phyloP scores from a whole-genome alignment of 768 basidiomycete species.

The Termitomyces heimii region DNA sequence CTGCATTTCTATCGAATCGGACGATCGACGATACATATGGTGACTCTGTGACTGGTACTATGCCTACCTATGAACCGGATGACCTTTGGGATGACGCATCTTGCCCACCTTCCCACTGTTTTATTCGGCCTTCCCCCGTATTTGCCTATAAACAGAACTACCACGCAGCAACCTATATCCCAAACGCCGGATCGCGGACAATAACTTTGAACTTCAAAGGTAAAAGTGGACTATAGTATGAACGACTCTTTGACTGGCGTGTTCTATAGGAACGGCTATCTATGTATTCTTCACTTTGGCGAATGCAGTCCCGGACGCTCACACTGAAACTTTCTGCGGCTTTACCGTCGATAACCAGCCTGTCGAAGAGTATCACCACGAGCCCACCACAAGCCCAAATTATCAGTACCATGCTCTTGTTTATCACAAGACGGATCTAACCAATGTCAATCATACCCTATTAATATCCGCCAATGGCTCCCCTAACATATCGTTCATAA shows the following conservation, averaged over 20 bases:
- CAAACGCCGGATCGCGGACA: neutral
- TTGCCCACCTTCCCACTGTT: slow-evolving; percentile 4
- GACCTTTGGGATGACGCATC: slow-evolving; percentile 13
- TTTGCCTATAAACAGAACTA: slow-evolving; percentile 10
- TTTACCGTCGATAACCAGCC: slow-evolving; percentile 27
- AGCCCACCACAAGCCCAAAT: slow-evolving; percentile 16
- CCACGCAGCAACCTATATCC: slow-evolving; percentile 17
- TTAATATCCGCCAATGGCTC: slow-evolving; percentile 25
- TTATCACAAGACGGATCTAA: slow-evolving; percentile 20
- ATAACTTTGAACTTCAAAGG: slow-evolving; percentile 12
- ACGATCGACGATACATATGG: slow-evolving; percentile 32
- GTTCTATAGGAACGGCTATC: slow-evolving; percentile 26
- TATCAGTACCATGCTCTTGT: slow-evolving; percentile 27
- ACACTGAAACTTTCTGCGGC: slow-evolving; percentile 18
- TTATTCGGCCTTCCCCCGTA: neutral
- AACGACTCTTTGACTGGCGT: neutral
- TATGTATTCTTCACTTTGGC: slow-evolving; percentile 33
- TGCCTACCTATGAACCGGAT: slow-evolving; percentile 20
- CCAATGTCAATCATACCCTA: slow-evolving; percentile 23
- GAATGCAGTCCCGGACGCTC: slow-evolving; percentile 15
- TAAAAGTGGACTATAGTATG: neutral
- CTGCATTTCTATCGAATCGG: slow-evolving; percentile 15
- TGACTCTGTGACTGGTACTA: slow-evolving; percentile 21
- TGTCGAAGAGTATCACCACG: slow-evolving; percentile 19
- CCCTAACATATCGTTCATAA: slow-evolving; percentile 23